Evolutionary conservation across 306 rosid species (phyloP).

Genomic region (Abrus pulchellus): DNA sequence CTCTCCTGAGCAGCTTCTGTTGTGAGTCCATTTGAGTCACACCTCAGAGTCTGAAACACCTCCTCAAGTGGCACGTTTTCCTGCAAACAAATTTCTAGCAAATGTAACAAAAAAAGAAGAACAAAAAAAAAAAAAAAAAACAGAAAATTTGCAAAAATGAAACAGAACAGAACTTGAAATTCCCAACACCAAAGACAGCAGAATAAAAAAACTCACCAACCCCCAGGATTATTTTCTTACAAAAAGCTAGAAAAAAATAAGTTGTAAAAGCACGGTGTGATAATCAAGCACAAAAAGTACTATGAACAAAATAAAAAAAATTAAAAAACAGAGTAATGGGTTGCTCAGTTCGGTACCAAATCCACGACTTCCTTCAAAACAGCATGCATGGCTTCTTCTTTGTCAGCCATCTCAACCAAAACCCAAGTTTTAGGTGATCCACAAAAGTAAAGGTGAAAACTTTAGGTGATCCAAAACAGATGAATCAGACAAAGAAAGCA

Average conservation of each 20-base stretch:
- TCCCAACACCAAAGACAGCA: conserved; percentile 20
- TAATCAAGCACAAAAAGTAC: neutral
- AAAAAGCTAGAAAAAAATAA: neutral
- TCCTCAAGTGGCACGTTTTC: conserved; percentile 82
- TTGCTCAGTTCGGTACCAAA: conserved; percentile 67
- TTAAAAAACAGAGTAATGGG: conserved; percentile 20
- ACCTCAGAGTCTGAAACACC: conserved; percentile 74
- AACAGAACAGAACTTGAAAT: conserved; percentile 10
- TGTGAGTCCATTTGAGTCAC: conserved; percentile 72
- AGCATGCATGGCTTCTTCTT: conserved; percentile 68
- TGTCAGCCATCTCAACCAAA: conserved; percentile 54
- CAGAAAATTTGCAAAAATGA: neutral
- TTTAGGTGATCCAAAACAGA: neutral
- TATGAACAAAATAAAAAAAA: neutral
- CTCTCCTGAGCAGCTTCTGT: conserved; percentile 73
- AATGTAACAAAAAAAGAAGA: neutral
- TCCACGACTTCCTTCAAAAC: conserved; percentile 83
- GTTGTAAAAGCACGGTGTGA: neutral
- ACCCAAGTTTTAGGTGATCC: neutral
- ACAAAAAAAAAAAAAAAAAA: neutral
- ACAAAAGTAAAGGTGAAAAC: neutral
- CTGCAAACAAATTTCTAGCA: conserved; percentile 51
- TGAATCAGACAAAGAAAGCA: conserved; percentile 29
- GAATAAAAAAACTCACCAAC: conserved; percentile 34
- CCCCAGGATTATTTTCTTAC: neutral